Base-by-base conservation (phyloP, 371 early-diverging fungal genomes). In the Phascolomyces articulosus region DNA sequence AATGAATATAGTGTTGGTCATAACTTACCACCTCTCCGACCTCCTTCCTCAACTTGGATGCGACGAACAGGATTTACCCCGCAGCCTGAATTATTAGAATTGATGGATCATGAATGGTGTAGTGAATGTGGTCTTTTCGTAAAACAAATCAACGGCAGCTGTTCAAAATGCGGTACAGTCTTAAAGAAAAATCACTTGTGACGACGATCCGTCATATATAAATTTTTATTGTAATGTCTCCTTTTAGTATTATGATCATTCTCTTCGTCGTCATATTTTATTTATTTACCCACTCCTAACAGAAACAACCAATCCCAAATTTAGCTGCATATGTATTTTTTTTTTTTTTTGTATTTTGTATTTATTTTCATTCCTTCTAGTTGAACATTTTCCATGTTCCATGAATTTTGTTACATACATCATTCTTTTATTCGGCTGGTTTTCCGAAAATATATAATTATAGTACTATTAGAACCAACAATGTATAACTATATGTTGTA, bases 11-110 rank as follows among this genome's bases (percentile, higher is more conserved):
- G 23, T 23, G 11, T 11, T 34, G 34, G 51, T 4, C 21, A n/a
- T 10, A 51, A 20, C 2, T 11, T 58, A 16, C 60, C 20, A n/a
- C 60, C 60, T 9, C 40, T 41, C 16, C 54, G 63, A 6, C 63
- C 63, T 40, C 63, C 63, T 27, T 54, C 63, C 7, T 31, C 55
- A 13, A 55, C 41, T 2, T 66, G 66, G 66, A 34, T 66, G 26
- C 21, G 54, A 18, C 66, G 59, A 2, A 66, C 66, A 0, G 66
- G 66, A 9, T 66, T 58, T 54, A 66, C 66, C 18, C 66, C 66
- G 7, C 60, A 60, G 44, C 66, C 66, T 9, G 60, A 66, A 40
- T 27, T 60, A 40, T 23, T 66, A 48, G 66, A 47, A n/a, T 31
- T 60, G 47, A 28, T 66, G 29, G 28, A 60, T 20, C 29, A 44